These are phyloP conservation scores for Pseudogymnoascus sp. DNA, from an alignment of 2,329 filamentous ascomycete species.

Conservation along the genomic window DNA sequence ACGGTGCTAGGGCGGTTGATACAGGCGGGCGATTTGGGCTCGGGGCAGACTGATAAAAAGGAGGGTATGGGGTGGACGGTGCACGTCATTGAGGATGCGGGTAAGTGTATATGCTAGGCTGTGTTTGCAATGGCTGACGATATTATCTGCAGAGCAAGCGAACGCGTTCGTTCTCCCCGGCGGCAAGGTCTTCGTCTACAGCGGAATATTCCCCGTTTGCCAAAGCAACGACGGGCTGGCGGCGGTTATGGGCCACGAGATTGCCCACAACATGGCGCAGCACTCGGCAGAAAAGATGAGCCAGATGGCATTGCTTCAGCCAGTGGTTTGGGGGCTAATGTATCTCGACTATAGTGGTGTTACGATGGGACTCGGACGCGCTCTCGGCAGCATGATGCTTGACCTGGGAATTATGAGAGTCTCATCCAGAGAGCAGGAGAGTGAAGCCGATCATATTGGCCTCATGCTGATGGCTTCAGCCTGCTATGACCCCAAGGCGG, in stretches of 20 bases:
- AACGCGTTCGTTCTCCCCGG: constrained; percentile 76
- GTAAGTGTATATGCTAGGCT: constrained; percentile 27
- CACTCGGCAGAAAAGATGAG: constrained; percentile 59
- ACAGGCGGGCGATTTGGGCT: constrained; percentile 54
- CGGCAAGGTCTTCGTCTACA: constrained; percentile 74
- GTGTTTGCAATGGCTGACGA: neutral
- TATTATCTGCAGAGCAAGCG: constrained; percentile 28
- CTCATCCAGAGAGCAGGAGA: constrained; percentile 64
- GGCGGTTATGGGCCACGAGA: constrained; percentile 71
- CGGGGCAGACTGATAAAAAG: constrained; percentile 25
- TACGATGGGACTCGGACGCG: constrained; percentile 20
- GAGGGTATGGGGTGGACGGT: constrained; percentile 56
- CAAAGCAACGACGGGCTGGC: constrained; percentile 62
- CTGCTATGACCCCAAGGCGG: constrained; percentile 65
- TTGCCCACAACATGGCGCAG: constrained; percentile 66
- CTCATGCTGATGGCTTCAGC: constrained; percentile 77
- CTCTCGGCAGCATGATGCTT: constrained; percentile 30
- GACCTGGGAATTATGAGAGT: constrained; percentile 60
- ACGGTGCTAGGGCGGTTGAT: constrained; percentile 60
- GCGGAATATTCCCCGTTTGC: constrained; percentile 63
- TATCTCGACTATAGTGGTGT: constrained; percentile 25
- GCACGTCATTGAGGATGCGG: constrained; percentile 61
- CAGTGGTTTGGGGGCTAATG: constrained; percentile 31
- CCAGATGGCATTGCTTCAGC: constrained; percentile 31
- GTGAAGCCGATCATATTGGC: constrained; percentile 74